These are phyloP conservation scores for Scenedesmus sp. DNA, from an alignment of 163 green algal species.

Conservation along the genomic window DNA sequence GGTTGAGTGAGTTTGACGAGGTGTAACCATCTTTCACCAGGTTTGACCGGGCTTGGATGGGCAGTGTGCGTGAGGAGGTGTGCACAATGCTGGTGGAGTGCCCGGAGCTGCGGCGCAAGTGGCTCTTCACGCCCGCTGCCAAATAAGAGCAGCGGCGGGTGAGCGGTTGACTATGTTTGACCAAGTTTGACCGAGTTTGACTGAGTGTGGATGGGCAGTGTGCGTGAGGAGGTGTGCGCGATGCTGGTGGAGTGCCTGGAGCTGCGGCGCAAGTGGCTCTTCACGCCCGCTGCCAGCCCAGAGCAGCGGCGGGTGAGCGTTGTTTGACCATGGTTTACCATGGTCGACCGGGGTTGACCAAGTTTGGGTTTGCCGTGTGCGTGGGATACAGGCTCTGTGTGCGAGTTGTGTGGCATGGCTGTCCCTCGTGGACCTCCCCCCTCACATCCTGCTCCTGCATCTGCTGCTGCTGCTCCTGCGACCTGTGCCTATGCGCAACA, in stretches of 20 bases:
- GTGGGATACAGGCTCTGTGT: too few relatives aligned
- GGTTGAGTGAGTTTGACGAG: not conserved
- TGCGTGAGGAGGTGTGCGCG: conserved; percentile 43
- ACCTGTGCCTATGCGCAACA: too few relatives aligned
- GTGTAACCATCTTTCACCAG: not conserved
- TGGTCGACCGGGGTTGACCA: not conserved
- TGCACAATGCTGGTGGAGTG: conserved; percentile 74
- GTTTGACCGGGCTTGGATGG: not conserved
- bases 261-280: conserved; percentile 81
- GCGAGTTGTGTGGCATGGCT: not conserved
- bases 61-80: not conserved
- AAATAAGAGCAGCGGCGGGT: not conserved
- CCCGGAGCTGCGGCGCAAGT: conserved; percentile 75
- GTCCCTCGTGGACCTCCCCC: not conserved
- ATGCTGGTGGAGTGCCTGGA: conserved; percentile 75
- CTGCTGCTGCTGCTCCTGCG: not conserved
- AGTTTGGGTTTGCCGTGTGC: not conserved
- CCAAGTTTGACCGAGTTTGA: too few relatives aligned
- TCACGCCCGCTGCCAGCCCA: conserved; percentile 43
- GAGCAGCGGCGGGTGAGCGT: conserved; percentile 22
- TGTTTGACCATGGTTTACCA: not conserved
- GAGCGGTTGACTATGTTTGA: not conserved
- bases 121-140: conserved; percentile 70
- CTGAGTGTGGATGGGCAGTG: not conserved
- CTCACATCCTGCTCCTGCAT: not conserved